Evolutionary conservation across 2,329 filamentous ascomycete genomes (phyloP).

Genomic region (Fusarium begoniae): DNA sequence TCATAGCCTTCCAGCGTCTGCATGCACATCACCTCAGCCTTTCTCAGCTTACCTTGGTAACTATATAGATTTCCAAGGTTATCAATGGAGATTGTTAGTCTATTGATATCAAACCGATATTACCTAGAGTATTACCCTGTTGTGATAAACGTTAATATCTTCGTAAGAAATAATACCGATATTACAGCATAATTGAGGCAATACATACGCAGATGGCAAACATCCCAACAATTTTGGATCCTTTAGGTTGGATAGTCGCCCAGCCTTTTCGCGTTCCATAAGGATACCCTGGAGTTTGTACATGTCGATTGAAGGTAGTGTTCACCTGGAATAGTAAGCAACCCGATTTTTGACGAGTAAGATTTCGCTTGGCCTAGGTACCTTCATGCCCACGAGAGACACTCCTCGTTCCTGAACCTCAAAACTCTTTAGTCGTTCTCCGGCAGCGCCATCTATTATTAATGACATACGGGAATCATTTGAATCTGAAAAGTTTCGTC

Average conservation of each 20-base stretch:
- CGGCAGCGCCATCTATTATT: neutral
- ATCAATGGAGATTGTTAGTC: neutral
- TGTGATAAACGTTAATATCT: neutral
- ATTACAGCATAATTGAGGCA: neutral
- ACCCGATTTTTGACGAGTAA: neutral
- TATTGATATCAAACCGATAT: neutral
- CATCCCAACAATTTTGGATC: neutral
- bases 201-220: neutral
- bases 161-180: neutral
- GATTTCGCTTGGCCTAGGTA: neutral
- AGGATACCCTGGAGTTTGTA: neutral
- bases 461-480: neutral
- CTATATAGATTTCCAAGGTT: too few relatives aligned
- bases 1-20: too few relatives aligned
- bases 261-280: neutral
- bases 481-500: neutral
- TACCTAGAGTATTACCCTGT: neutral
- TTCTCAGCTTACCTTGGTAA: too few relatives aligned
- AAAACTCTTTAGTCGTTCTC: neutral
- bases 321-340: neutral
- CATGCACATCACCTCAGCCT: too few relatives aligned
- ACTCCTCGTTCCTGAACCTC: neutral
- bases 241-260: neutral
- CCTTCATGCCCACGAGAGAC: neutral
- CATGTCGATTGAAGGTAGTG: neutral